Conservation (phyloP, 345 rosid species). For the Camelina neglecta region DNA sequence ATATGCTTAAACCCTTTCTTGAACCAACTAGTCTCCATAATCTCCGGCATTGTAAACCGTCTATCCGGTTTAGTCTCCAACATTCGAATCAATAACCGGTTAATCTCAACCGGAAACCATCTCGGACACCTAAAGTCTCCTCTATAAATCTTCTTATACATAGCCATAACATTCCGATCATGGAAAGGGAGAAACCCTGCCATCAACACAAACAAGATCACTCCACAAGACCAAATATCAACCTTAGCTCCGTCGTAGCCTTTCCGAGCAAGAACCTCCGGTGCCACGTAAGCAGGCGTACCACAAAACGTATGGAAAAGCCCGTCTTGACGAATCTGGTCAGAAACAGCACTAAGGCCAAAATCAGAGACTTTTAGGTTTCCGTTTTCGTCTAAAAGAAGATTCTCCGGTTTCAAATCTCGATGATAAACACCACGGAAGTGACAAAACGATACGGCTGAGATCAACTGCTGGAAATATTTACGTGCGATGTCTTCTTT, state of each 20-base stretch:
- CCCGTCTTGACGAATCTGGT: conserved; percentile 75
- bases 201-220: conserved; percentile 73
- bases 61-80: conserved; percentile 76
- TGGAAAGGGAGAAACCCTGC: conserved; percentile 84
- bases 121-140: conserved; percentile 78
- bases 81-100: conserved; percentile 57
- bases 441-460: conserved; percentile 82
- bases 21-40: conserved; percentile 84
- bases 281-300: conserved; percentile 81
- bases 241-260: conserved; percentile 87
- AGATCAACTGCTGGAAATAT: conserved; percentile 78
- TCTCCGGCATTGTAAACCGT: conserved; percentile 67
- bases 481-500: conserved; percentile 66
- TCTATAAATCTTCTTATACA: conserved; percentile 77
- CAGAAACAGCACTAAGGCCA: conserved; percentile 79
- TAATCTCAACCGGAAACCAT: conserved; percentile 73
- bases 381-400: conserved; percentile 75
- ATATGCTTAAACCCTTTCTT: conserved; percentile 68
- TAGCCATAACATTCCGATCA: conserved; percentile 71
- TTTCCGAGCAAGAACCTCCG: conserved; percentile 76
- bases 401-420: conserved; percentile 86
- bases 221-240: conserved; percentile 95
- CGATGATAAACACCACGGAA: conserved; percentile 89
- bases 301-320: conserved; percentile 89
- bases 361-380: conserved; percentile 82